Percentiles rank a stretch among this genome's conserved stretches.
Evolutionary conservation across 148 eudicot genomes (phyloP).

Genomic region (Salicornia ramosissima): DNA sequence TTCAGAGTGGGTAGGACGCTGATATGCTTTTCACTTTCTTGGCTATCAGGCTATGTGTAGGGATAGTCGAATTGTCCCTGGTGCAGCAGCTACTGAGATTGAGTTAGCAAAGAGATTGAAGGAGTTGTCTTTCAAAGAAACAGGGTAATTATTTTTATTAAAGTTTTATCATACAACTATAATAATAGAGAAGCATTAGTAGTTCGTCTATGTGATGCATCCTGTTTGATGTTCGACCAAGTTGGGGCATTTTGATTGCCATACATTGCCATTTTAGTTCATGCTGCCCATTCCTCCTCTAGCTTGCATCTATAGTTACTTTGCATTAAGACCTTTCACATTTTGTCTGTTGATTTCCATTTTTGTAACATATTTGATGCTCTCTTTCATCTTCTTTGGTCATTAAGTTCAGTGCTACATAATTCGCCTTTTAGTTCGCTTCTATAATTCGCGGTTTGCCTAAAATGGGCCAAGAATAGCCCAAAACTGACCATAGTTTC

Average conservation of each 20-base stretch:
- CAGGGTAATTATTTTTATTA: slow-evolving; percentile 43
- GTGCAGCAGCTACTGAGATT: slow-evolving; percentile 96
- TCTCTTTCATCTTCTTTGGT: not conserved
- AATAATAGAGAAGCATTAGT: too few species aligned
- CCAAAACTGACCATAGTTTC: too few species aligned
- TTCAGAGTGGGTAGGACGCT: slow-evolving; percentile 12
- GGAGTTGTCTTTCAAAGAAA: slow-evolving; percentile 85
- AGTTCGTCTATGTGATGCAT: not conserved
- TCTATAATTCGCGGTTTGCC: too few species aligned
- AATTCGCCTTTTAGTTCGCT: too few species aligned
- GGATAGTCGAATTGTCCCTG: slow-evolving; percentile 91
- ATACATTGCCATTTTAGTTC: not conserved
- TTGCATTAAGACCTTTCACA: not conserved
- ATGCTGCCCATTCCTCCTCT: not conserved
- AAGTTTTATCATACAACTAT: not conserved
- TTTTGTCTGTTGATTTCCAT: not conserved
- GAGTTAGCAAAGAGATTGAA: slow-evolving; percentile 83
- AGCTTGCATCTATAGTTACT: not conserved
- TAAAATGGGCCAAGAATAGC: too few species aligned
- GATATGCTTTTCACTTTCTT: not conserved
- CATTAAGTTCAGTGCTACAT: not conserved
- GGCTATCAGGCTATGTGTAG: slow-evolving; percentile 78
- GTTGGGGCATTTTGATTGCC: not conserved
- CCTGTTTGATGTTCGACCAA: not conserved
- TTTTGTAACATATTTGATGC: not conserved